These are phyloP conservation scores for Leccinum pellstonianum DNA, from an alignment of 768 basidiomycete species.

Conservation along the genomic window DNA sequence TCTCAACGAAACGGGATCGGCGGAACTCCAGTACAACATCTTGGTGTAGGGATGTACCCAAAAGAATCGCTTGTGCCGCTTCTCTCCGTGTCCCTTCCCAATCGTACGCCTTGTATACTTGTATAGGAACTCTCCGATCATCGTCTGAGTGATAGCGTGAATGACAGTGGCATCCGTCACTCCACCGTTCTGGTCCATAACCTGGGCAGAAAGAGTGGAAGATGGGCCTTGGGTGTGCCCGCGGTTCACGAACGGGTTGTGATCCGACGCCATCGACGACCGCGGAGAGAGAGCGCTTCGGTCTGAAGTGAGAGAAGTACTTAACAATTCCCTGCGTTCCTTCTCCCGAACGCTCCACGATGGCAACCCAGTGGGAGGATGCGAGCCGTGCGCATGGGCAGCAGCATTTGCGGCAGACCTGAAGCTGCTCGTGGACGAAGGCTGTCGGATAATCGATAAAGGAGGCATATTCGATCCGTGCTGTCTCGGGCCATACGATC, in stretches of 20 bases:
- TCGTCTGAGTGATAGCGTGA: conserved; percentile 97
- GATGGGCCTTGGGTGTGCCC: conserved; percentile 35
- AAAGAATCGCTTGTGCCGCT: conserved; percentile 93
- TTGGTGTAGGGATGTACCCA: conserved; percentile 99
- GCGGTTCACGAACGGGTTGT: conserved; percentile 48
- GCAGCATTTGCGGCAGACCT: conserved; percentile 67
- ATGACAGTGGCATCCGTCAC: conserved; percentile 88
- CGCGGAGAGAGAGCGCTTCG: conserved; percentile 68
- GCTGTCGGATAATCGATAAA: conserved; percentile 62
- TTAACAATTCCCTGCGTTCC: conserved; percentile 59
- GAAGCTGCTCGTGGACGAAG: conserved; percentile 81
- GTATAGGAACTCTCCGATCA: conserved; percentile 99
- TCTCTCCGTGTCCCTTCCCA: conserved; percentile 88
- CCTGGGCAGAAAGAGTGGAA: conserved; percentile 45
- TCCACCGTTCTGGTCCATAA: conserved; percentile 29
- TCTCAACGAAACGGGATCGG: conserved; percentile 78
- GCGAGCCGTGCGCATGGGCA: conserved; percentile 46
- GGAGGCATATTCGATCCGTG: conserved; percentile 80
- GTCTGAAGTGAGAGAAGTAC: conserved; percentile 68
- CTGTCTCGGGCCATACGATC: conserved; percentile 49
- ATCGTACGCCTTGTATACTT: conserved; percentile 92
- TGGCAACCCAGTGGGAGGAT: conserved; percentile 42
- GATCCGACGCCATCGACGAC: conserved; percentile 81
- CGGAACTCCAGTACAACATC: conserved; percentile 95
- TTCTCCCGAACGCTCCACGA: conserved; percentile 52